Conservation (phyloP, 345 rosid genomes). For the Boechera stricta region DNA sequence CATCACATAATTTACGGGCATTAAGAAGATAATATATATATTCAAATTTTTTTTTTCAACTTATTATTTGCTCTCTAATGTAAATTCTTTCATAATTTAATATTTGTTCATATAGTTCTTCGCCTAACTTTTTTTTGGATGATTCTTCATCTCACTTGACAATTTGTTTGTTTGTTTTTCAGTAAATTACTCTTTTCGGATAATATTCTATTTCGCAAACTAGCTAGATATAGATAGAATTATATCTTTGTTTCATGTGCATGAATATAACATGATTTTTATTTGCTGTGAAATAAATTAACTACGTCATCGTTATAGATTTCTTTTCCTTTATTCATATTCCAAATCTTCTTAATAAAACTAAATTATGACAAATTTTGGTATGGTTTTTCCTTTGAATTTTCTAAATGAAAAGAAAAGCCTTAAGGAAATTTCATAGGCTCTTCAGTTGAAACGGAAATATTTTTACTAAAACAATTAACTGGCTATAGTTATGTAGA, state of each 20-base stretch:
- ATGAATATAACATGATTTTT: neutral
- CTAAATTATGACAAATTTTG: neutral
- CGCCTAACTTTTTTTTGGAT: neutral
- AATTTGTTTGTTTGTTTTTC: neutral
- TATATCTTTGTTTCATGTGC: neutral
- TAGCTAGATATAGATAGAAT: neutral
- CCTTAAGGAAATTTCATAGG: neutral
- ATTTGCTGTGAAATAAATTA: neutral
- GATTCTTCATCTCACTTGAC: neutral
- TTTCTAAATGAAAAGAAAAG: neutral
- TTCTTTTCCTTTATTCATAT: neutral
- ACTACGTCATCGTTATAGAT: neutral
- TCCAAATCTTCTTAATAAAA: neutral
- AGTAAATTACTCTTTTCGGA: neutral
- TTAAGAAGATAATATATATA: slow-evolving; percentile 8
- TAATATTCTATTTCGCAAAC: slow-evolving; percentile 1
- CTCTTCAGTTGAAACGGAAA: neutral
- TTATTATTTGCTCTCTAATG: neutral
- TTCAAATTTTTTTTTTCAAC: neutral
- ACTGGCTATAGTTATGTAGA: no score
- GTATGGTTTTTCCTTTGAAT: neutral
- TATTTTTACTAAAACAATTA: neutral
- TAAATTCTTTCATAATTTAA: neutral
- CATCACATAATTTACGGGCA: neutral
- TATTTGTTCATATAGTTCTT: slow-evolving; percentile 17